Evolutionary conservation across 495 filamentous ascomycete genomes (phyloP).

Genomic region (Platismatia glauca): DNA sequence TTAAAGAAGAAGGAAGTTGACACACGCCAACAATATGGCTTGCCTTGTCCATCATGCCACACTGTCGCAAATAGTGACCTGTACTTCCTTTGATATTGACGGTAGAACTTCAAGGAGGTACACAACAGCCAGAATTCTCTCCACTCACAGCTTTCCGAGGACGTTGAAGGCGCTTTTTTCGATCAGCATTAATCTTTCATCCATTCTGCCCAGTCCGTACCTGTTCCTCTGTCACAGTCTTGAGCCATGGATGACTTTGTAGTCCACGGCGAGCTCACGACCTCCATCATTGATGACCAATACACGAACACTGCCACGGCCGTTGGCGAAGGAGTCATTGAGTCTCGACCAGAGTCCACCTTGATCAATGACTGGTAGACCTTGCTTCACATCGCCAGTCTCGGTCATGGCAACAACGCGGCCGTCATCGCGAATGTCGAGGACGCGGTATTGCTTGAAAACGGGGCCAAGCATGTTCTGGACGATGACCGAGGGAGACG

Average conservation of each 20-base stretch:
- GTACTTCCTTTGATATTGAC: background rate
- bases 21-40: background rate
- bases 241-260: constrained; percentile 88
- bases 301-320: constrained; percentile 86
- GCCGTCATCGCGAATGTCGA: constrained; percentile 89
- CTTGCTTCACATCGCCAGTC: constrained; percentile 95
- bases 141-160: background rate
- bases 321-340: constrained; percentile 76
- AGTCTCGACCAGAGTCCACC: constrained; percentile 76
- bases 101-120: background rate
- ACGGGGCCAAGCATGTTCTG: constrained; percentile 99
- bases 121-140: background rate
- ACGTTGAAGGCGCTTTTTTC: background rate
- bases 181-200: background rate
- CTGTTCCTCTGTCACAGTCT: constrained; percentile 41
- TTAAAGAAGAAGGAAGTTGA: background rate
- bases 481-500: constrained; percentile 88
- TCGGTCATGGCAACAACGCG: constrained; percentile 74
- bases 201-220: background rate
- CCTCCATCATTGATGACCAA: constrained; percentile 93
- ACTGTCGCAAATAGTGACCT: background rate
- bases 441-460: constrained; percentile 99
- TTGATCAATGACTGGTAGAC: constrained; percentile 86
- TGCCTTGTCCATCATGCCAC: background rate
- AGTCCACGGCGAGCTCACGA: constrained; percentile 93